A percentile compares a stretch with the other conserved stretches of the same genome.
phyloP scores from a whole-genome alignment of 371 early-diverging fungal species.

The Cladochytrium tenue region DNA sequence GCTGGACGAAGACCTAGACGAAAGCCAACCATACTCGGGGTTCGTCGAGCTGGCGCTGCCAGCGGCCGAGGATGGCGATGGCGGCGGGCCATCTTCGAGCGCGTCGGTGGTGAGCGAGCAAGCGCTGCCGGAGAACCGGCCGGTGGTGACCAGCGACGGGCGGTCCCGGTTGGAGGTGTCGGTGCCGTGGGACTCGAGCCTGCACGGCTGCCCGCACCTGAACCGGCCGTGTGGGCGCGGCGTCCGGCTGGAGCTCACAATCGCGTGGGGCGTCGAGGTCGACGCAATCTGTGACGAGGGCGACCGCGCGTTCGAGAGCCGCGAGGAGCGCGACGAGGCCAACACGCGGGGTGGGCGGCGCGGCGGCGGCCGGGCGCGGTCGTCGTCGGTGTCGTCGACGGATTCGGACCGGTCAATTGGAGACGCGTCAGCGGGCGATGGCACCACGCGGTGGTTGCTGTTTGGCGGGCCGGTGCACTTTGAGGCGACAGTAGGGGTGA shows the following conservation, averaged over 20 bases:
- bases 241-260: conserved; percentile 16
- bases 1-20: conserved; percentile 18
- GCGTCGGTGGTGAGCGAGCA: too few species aligned
- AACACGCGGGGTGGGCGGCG: background rate
- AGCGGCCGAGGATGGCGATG: conserved; percentile 7
- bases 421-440: background rate
- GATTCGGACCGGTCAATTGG: background rate
- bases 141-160: conserved; percentile 4
- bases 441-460: background rate
- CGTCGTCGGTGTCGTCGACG: conserved; percentile 1
- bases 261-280: conserved; percentile 33
- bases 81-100: background rate
- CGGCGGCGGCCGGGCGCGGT: background rate
- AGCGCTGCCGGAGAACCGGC: conserved; percentile 2
- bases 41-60: conserved; percentile 6
- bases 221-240: conserved; percentile 68
- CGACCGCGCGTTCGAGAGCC: background rate
- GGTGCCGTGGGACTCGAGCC: conserved; percentile 82
- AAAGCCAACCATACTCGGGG: background rate
- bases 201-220: conserved; percentile 72
- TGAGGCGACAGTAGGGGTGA: conserved; percentile 17
- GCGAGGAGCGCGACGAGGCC: background rate
- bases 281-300: conserved; percentile 13
- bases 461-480: conserved; percentile 23
- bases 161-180: conserved; percentile 43